Conservation (phyloP, 208 protist genomes). For the Wallacemonas rigidus region DNA sequence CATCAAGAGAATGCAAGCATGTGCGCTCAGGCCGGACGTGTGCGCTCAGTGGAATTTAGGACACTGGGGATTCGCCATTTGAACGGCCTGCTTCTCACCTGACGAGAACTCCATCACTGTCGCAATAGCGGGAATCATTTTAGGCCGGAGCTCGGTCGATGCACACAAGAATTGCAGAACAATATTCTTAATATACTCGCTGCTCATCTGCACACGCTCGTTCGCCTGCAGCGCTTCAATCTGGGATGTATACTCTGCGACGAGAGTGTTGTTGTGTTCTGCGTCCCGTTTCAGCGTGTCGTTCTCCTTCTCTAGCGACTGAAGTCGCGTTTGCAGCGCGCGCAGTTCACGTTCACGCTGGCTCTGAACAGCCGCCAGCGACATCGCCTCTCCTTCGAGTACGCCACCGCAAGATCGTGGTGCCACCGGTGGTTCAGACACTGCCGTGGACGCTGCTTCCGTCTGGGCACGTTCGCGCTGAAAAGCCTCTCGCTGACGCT, state of each 20-base stretch:
- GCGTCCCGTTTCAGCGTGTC: conserved; percentile 44
- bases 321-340: conserved; percentile 24
- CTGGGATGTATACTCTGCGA: conserved; percentile 71
- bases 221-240: conserved; percentile 65
- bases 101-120: conserved; percentile 79
- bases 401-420: conserved; percentile 27
- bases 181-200: conserved; percentile 84
- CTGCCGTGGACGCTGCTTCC: neutral
- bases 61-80: conserved; percentile 61
- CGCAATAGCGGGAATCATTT: conserved; percentile 89
- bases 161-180: conserved; percentile 78
- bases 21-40: neutral
- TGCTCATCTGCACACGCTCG: conserved; percentile 61
- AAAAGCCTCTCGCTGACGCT: conserved; percentile 64
- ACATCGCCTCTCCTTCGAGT: conserved; percentile 57
- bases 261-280: conserved; percentile 63
- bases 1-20: too few relatives aligned
- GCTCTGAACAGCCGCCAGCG: conserved; percentile 36
- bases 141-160: conserved; percentile 56
- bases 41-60: conserved; percentile 63
- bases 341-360: conserved; percentile 36
- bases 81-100: conserved; percentile 76
- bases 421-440: neutral
- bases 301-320: conserved; percentile 53
- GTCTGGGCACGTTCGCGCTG: conserved; percentile 43